A percentile compares a stretch with the other conserved stretches of the same genome.
phyloP scores from a whole-genome alignment of 2,329 filamentous ascomycete species.

The Zarea fungicola region DNA sequence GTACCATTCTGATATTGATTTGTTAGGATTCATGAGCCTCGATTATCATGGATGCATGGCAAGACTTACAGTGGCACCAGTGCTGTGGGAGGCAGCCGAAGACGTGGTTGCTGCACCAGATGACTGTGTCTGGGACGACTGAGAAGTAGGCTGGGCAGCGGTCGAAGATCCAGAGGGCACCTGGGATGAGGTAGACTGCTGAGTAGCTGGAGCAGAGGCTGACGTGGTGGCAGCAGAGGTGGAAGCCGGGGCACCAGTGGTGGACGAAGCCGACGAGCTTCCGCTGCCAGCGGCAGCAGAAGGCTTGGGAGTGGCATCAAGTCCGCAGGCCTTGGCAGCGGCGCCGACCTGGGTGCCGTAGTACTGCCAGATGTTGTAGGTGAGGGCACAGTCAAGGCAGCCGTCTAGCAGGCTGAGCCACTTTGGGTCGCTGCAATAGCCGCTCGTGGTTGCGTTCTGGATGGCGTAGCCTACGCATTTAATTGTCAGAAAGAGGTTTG shows the following conservation, averaged over 20 bases:
- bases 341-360: constrained; percentile 34
- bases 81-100: constrained; percentile 7
- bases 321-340: constrained; percentile 33
- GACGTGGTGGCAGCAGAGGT: background rate
- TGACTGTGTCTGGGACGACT: background rate
- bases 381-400: constrained; percentile 40
- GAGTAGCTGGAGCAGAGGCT: background rate
- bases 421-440: constrained; percentile 28
- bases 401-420: constrained; percentile 38
- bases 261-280: background rate
- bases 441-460: constrained; percentile 19
- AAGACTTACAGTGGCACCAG: constrained; percentile 9
- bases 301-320: constrained; percentile 22
- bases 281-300: constrained; percentile 6
- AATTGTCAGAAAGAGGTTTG: background rate
- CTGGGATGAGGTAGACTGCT: background rate
- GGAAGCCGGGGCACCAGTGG: background rate
- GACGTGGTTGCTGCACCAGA: constrained; percentile 13
- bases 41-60: too few relatives aligned
- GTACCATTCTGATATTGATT: background rate
- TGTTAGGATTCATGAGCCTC: too few relatives aligned
- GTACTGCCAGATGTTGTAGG: constrained; percentile 39
- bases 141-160: background rate
- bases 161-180: constrained; percentile 13
- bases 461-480: constrained; percentile 28